phyloP scores from a whole-genome alignment of 2,329 filamentous ascomycete genomes.

The Ophiostoma triangulosporum region DNA sequence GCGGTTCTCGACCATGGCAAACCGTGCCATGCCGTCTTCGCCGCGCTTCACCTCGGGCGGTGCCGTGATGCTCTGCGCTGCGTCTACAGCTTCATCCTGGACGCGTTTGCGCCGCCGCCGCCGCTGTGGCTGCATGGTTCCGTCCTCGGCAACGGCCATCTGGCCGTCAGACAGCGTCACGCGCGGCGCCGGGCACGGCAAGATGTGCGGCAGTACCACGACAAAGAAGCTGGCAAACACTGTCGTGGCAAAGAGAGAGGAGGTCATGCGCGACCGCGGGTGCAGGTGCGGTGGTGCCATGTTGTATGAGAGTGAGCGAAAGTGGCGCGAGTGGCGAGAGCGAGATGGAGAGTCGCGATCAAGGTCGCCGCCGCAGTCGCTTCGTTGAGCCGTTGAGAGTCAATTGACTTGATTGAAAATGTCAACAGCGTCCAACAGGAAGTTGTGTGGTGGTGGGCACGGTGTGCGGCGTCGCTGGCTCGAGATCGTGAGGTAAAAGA shows the following conservation, averaged over 20 bases:
- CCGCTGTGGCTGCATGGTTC: slow-evolving; percentile 20
- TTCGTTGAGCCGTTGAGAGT: background rate
- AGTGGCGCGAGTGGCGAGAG: background rate
- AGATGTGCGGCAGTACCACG: slow-evolving; percentile 75
- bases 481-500: background rate
- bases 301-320: background rate
- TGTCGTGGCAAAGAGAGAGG: slow-evolving; percentile 88
- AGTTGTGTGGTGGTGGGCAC: background rate
- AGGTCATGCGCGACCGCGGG: slow-evolving; percentile 84
- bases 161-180: slow-evolving; percentile 60
- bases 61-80: background rate
- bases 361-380: too few relatives aligned
- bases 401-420: background rate
- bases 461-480: background rate
- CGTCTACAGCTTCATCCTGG: background rate
- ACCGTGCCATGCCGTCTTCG: slow-evolving; percentile 36
- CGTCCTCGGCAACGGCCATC: slow-evolving; percentile 30
- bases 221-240: slow-evolving; percentile 82
- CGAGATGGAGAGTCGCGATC: background rate
- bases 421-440: background rate
- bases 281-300: slow-evolving; percentile 64
- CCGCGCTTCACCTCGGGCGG: slow-evolving; percentile 23
- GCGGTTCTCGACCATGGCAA: slow-evolving; percentile 22
- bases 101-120: slow-evolving; percentile 26
- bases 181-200: slow-evolving; percentile 80